These are phyloP conservation scores for Boletus huronensis DNA, from an alignment of 768 basidiomycete genomes.

Conservation along the genomic window DNA sequence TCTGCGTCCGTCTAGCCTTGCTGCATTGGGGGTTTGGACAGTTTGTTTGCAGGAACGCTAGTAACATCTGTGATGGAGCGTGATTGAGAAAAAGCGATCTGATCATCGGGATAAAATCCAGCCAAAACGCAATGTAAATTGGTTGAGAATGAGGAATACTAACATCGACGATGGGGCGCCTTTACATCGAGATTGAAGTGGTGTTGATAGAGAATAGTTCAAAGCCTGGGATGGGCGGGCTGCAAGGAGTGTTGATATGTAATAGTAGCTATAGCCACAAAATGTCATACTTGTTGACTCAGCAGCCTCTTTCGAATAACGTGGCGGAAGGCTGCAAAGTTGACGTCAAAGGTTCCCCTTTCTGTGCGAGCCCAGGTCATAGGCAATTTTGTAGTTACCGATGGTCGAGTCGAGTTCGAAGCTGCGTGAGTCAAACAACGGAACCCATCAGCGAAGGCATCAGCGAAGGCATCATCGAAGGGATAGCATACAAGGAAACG, in stretches of 20 bases:
- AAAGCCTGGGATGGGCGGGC: too few species aligned
- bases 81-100: background rate
- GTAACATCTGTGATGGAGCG: background rate
- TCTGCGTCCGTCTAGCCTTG: background rate
- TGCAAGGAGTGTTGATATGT: too few species aligned
- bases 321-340: slow-evolving; percentile 58
- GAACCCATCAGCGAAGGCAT: background rate
- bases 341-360: slow-evolving; percentile 51
- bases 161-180: too few species aligned
- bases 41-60: background rate
- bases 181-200: too few species aligned
- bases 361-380: slow-evolving; percentile 71
- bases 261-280: too few species aligned
- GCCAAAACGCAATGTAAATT: background rate
- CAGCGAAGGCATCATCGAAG: too few species aligned
- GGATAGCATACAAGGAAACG: slow-evolving; percentile 26
- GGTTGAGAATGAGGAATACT: background rate
- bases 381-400: slow-evolving; percentile 52
- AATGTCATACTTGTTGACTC: too few species aligned
- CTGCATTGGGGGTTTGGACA: background rate
- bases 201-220: too few species aligned
- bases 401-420: slow-evolving; percentile 57
- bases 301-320: slow-evolving; percentile 71
- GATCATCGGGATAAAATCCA: background rate
- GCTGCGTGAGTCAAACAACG: slow-evolving; percentile 33